These are phyloP conservation scores for Aureobasidium zeae DNA, from an alignment of 2,329 filamentous ascomycete genomes.

Conservation along the genomic window DNA sequence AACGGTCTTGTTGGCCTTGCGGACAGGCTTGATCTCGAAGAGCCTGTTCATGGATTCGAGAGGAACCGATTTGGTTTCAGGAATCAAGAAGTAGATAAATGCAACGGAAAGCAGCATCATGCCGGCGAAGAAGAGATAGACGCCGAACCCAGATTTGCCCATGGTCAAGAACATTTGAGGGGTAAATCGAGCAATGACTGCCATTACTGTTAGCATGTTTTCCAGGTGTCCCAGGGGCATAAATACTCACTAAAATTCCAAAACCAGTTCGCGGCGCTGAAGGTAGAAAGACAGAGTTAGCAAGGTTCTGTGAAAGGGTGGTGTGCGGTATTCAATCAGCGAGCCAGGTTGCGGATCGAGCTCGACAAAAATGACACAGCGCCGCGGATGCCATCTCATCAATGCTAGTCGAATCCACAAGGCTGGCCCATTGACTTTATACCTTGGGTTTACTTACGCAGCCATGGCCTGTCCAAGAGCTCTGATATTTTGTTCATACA, in stretches of 20 bases:
- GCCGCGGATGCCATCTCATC: no score
- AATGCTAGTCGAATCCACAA: no score
- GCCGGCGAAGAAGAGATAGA: constrained; percentile 39
- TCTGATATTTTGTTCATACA: constrained; percentile 36
- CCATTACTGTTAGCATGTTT: not conserved
- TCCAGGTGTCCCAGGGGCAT: not conserved
- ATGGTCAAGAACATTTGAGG: constrained; percentile 44
- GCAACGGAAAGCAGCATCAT: constrained; percentile 38
- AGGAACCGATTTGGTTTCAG: constrained; percentile 38
- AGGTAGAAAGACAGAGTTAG: no score
- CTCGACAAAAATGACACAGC: no score
- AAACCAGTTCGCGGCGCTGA: constrained; percentile 30
- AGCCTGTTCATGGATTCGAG: constrained; percentile 41
- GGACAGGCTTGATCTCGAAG: constrained; percentile 36
- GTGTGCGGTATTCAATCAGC: no score
- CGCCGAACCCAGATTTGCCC: constrained; percentile 32
- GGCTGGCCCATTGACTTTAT: no score
- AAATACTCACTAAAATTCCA: not conserved
- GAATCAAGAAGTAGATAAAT: constrained; percentile 37
- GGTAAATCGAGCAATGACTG: constrained; percentile 31
- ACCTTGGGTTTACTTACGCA: no score
- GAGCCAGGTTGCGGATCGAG: no score
- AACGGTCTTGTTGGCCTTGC: constrained; percentile 33
- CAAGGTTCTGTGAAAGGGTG: no score
- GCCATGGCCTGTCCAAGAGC: constrained; percentile 29